Percentiles rank a stretch among this genome's conserved stretches.
These are phyloP conservation scores for Neurospora sp. DNA, from an alignment of 495 filamentous ascomycete species.

Conservation along the genomic window DNA sequence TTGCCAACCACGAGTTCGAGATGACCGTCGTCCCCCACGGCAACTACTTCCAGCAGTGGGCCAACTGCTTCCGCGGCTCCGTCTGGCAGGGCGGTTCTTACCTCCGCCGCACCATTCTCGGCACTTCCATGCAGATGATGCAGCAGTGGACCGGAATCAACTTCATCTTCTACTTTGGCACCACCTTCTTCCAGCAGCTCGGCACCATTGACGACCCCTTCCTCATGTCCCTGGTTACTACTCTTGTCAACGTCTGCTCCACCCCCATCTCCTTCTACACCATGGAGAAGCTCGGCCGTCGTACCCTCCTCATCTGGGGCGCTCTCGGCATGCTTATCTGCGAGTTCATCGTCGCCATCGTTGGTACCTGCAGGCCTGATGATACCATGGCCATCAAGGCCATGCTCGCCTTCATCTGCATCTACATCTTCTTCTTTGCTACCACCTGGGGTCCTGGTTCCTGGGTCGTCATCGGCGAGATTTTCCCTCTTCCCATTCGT, in stretches of 20 bases:
- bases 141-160: slow-evolving; percentile 61
- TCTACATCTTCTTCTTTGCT: slow-evolving; percentile 80
- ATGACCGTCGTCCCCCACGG: slow-evolving; percentile 48
- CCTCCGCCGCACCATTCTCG: slow-evolving; percentile 63
- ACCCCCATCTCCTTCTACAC: slow-evolving; percentile 74
- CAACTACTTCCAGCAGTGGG: slow-evolving; percentile 54
- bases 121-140: slow-evolving; percentile 62
- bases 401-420: slow-evolving; percentile 65
- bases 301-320: slow-evolving; percentile 65
- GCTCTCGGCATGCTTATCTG: slow-evolving; percentile 68
- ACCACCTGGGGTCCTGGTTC: slow-evolving; percentile 68
- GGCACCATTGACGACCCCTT: slow-evolving; percentile 65
- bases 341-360: slow-evolving; percentile 75
- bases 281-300: slow-evolving; percentile 71
- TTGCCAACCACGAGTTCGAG: slow-evolving; percentile 74
- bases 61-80: slow-evolving; percentile 52
- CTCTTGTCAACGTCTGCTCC: slow-evolving; percentile 72
- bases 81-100: slow-evolving; percentile 42
- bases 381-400: slow-evolving; percentile 52
- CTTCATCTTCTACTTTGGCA: slow-evolving; percentile 86
- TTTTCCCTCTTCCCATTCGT: slow-evolving; percentile 76
- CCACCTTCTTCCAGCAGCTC: slow-evolving; percentile 67
- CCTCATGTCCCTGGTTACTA: slow-evolving; percentile 68
- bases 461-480: slow-evolving; percentile 80
- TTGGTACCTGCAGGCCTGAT: slow-evolving; percentile 43